Conservation (phyloP, 2,329 filamentous ascomycete genomes). For the Paracoccidioides lutzii region DNA sequence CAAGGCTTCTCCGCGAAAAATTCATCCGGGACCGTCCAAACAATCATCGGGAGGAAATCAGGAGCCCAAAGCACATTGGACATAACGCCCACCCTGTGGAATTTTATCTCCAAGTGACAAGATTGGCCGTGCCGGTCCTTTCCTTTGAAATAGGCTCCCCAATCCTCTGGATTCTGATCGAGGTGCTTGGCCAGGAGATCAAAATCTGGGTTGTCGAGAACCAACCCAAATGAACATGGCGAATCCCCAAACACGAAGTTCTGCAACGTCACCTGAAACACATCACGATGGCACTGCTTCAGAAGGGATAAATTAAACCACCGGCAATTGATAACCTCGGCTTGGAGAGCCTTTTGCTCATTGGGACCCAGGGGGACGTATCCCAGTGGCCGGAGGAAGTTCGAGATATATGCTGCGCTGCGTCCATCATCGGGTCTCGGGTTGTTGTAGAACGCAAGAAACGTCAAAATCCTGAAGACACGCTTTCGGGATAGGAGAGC, state of each 20-base stretch:
- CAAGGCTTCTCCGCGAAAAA: conserved; percentile 21
- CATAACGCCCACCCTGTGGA: background rate
- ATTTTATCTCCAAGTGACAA: background rate
- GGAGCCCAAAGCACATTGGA: background rate
- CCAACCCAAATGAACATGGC: conserved; percentile 11
- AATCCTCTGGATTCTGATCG: background rate
- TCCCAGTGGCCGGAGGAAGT: conserved; percentile 24
- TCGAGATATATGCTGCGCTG: conserved; percentile 13
- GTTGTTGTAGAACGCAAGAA: conserved; percentile 22
- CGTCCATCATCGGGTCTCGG: background rate
- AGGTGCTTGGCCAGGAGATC: background rate
- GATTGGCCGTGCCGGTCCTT: background rate
- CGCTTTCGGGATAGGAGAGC: conserved; percentile 27
- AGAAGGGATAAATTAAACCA: conserved; percentile 30
- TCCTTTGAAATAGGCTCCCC: background rate
- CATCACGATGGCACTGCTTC: conserved; percentile 20
- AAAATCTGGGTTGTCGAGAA: conserved; percentile 13
- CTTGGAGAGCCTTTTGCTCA: conserved; percentile 15
- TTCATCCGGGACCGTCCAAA: conserved; percentile 16
- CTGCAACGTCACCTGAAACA: conserved; percentile 23
- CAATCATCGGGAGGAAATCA: background rate
- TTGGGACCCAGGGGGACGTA: conserved; percentile 17
- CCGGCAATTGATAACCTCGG: conserved; percentile 22
- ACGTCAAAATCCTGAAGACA: conserved; percentile 29
- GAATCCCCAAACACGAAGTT: conserved; percentile 19